A percentile compares a stretch with the other conserved stretches of the same genome.
Evolutionary conservation across 2,329 filamentous ascomycete species (phyloP).

Genomic region (Botrytis paeoniae): DNA sequence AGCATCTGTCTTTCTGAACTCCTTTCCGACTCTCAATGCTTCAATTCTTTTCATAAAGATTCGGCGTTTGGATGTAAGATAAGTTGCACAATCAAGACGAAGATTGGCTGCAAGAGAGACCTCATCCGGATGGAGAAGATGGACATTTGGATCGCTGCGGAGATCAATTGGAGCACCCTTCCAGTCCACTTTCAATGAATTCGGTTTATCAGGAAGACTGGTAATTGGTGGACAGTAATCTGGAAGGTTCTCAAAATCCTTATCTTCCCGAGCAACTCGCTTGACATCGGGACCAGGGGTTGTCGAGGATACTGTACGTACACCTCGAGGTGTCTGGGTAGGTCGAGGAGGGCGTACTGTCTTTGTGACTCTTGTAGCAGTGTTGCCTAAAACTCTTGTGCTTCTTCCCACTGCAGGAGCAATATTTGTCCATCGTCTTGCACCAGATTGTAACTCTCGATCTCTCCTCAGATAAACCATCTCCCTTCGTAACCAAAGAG

Average conservation of each 20-base stretch:
- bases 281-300: constrained; percentile 39
- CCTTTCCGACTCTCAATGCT: constrained; percentile 64
- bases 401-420: constrained; percentile 28
- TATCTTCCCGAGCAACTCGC: constrained; percentile 73
- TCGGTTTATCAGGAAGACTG: constrained; percentile 63
- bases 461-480: constrained; percentile 33
- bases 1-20: constrained; percentile 92
- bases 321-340: constrained; percentile 22
- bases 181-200: constrained; percentile 81
- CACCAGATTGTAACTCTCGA: constrained; percentile 26
- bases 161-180: constrained; percentile 79
- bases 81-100: constrained; percentile 80
- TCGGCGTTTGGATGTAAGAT: constrained; percentile 87
- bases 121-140: constrained; percentile 76
- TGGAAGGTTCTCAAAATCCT: constrained; percentile 69
- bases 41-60: constrained; percentile 79
- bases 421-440: constrained; percentile 31
- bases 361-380: constrained; percentile 13
- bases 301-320: constrained; percentile 1
- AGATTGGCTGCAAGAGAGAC: constrained; percentile 72
- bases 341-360: constrained; percentile 20
- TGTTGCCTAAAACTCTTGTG: constrained; percentile 6
- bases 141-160: constrained; percentile 63
- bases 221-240: constrained; percentile 70
- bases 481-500: constrained; percentile 33